These are phyloP conservation scores for Pichiaceae sp. DNA, from an alignment of 1,139 yeast genomes.

Conservation along the genomic window DNA sequence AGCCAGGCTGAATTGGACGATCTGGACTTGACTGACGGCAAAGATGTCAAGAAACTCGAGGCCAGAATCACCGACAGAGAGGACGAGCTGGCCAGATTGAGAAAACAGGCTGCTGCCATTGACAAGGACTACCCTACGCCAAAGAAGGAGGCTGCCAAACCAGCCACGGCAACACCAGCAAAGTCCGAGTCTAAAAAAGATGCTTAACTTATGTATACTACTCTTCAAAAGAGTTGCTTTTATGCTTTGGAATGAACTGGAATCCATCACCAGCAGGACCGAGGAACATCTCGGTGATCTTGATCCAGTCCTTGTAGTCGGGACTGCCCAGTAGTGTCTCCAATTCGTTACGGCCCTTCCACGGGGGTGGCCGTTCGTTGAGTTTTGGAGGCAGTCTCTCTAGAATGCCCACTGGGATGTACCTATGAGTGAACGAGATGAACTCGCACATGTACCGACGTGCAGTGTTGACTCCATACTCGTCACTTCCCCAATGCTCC, in stretches of 20 bases:
- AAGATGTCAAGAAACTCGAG: slow-evolving; percentile 29
- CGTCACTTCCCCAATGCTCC: slow-evolving; percentile 98
- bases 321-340: slow-evolving; percentile 83
- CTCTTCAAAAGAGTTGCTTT: slow-evolving; percentile 66
- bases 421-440: slow-evolving; percentile 87
- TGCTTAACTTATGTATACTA: background rate
- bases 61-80: slow-evolving; percentile 51
- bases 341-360: slow-evolving; percentile 91
- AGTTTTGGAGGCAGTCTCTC: slow-evolving; percentile 83
- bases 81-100: slow-evolving; percentile 53
- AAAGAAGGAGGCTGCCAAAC: background rate
- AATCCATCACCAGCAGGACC: slow-evolving; percentile 76
- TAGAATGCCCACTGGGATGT: slow-evolving; percentile 87
- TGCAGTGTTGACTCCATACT: slow-evolving; percentile 81
- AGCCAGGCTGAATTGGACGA: slow-evolving; percentile 15
- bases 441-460: slow-evolving; percentile 93
- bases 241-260: slow-evolving; percentile 86
- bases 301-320: slow-evolving; percentile 92
- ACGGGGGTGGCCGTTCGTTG: slow-evolving; percentile 88
- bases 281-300: slow-evolving; percentile 90
- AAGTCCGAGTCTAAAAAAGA: background rate
- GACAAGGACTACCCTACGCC: slow-evolving; percentile 44
- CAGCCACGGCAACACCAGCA: background rate
- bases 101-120: slow-evolving; percentile 64
- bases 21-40: slow-evolving; percentile 8